phyloP scores from a whole-genome alignment of 805 yeast species.

The Lipomyces kockii region DNA sequence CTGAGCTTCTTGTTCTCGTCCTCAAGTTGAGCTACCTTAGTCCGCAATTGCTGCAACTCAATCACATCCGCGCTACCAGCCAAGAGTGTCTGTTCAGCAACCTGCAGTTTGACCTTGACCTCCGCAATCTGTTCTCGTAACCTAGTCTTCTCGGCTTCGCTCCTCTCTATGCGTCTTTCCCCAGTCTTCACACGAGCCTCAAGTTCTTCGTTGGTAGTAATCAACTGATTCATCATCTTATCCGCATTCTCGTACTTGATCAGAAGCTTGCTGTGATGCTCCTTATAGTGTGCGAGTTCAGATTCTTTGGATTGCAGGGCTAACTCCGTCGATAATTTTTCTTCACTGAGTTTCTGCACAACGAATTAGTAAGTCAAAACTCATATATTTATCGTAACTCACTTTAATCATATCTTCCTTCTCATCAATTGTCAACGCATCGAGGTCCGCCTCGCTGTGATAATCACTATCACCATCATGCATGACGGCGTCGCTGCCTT shows the following conservation, averaged over 20 bases:
- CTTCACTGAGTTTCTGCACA: conserved; percentile 1
- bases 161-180: conserved; percentile 40
- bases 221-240: neutral
- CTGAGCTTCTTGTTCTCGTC: conserved; percentile 52
- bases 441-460: conserved; percentile 4
- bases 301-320: conserved; percentile 7
- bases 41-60: conserved; percentile 48
- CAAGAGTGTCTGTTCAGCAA: conserved; percentile 39
- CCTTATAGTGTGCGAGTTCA: neutral
- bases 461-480: neutral
- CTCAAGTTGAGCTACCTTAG: conserved; percentile 53
- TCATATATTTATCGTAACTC: neutral
- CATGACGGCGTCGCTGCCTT: neutral
- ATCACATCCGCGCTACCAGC: conserved; percentile 37
- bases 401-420: neutral
- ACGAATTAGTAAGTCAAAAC: neutral
- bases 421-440: conserved; percentile 1
- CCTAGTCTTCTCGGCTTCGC: conserved; percentile 34
- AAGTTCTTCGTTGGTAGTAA: conserved; percentile 21
- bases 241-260: conserved; percentile 9
- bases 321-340: neutral
- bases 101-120: conserved; percentile 43
- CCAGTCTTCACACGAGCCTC: conserved; percentile 37
- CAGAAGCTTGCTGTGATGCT: conserved; percentile 3
- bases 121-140: conserved; percentile 40